Percentiles rank a stretch among this genome's conserved stretches.
These are phyloP conservation scores for Mangifera indica DNA, from an alignment of 345 rosid species.

Conservation along the genomic window DNA sequence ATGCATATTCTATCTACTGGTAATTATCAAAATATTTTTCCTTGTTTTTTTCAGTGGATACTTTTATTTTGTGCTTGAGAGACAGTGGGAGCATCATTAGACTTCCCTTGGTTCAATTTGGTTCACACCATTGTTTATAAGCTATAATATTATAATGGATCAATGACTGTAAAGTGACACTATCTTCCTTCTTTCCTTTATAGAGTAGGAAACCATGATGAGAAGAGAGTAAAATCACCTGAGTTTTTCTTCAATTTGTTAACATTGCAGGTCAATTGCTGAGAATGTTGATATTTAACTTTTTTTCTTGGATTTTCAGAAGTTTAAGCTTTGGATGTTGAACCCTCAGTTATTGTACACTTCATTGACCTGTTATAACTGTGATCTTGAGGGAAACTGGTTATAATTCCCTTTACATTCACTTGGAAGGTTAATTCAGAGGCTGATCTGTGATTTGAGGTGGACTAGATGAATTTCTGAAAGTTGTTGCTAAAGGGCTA, in stretches of 20 bases:
- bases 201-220: background rate
- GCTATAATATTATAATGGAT: background rate
- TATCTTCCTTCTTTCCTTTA: background rate
- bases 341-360: background rate
- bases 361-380: background rate
- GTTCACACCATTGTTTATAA: background rate
- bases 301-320: background rate
- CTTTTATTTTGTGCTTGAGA: background rate
- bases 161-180: background rate
- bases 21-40: background rate
- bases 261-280: background rate
- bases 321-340: background rate
- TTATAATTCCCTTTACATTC: background rate
- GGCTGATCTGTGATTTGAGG: background rate
- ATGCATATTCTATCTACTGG: background rate
- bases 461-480: background rate
- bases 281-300: background rate
- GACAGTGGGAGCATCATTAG: background rate
- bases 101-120: background rate
- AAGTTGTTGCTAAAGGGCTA: slow-evolving; percentile 2
- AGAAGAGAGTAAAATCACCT: background rate
- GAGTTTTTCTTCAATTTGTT: slow-evolving; percentile 7
- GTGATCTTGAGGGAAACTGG: background rate
- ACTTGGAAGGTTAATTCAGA: background rate
- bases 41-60: background rate